Conservation (phyloP, 2,329 filamentous ascomycete species). For the Calonectria pauciramosa region DNA sequence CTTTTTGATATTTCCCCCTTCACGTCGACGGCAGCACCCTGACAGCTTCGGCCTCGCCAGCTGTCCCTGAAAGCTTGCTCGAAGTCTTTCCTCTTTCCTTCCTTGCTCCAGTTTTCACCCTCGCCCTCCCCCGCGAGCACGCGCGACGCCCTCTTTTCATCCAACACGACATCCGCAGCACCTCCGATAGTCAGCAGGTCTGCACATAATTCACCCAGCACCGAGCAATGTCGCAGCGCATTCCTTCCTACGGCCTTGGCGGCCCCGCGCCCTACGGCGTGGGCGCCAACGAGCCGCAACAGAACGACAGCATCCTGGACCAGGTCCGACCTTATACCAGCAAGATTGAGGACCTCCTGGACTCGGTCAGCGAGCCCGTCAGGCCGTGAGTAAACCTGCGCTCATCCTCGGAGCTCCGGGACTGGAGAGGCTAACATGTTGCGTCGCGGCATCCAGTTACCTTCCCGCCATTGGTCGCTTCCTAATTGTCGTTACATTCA, state of each 20-base stretch:
- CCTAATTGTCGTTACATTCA: slow-evolving; percentile 97
- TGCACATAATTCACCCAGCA: slow-evolving; percentile 38
- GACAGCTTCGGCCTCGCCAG: slow-evolving; percentile 24
- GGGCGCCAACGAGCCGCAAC: slow-evolving; percentile 71
- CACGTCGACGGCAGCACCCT: slow-evolving; percentile 15
- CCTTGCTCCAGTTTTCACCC: neutral
- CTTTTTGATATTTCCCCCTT: slow-evolving; percentile 2
- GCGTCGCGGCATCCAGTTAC: slow-evolving; percentile 70
- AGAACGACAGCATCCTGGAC: slow-evolving; percentile 76
- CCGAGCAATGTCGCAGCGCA: slow-evolving; percentile 62
- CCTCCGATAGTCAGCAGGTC: slow-evolving; percentile 44
- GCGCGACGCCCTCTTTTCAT: slow-evolving; percentile 9
- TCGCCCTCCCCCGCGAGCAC: neutral
- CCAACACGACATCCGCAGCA: slow-evolving; percentile 14
- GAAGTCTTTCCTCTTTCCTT: slow-evolving; percentile 4
- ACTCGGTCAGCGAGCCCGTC: slow-evolving; percentile 88
- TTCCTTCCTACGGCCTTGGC: slow-evolving; percentile 86
- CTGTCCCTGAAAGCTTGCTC: slow-evolving; percentile 20
- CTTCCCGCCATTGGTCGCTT: slow-evolving; percentile 96
- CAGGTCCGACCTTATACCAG: slow-evolving; percentile 94
- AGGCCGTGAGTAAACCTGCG: slow-evolving; percentile 78
- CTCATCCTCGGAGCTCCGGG: neutral
- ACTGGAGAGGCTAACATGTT: slow-evolving; percentile 33
- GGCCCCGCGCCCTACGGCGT: slow-evolving; percentile 77
- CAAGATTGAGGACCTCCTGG: slow-evolving; percentile 96